Base-by-base conservation (phyloP, 352 stramenopile species). In the Globisporangium okanoganense region DNA sequence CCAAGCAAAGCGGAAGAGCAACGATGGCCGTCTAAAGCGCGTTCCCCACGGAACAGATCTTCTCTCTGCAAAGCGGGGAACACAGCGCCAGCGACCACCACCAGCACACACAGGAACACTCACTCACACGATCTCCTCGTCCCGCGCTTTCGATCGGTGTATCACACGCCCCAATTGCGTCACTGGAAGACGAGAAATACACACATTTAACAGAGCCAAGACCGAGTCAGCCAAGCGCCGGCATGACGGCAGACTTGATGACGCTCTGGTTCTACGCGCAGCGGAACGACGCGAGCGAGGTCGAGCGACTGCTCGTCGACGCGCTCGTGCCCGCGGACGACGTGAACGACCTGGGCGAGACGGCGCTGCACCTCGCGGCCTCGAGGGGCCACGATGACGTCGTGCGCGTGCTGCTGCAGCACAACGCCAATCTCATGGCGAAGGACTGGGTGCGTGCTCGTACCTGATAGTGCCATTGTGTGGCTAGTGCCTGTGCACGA, bases 281-380 rank as follows among this genome's bases (percentile, higher is more conserved):
- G 4, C 31, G 13, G 1, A 59, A 64, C 36, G 56, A 68, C 18
- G 47, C 31, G 0, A n/a, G 22, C 20, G 18, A 31, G 9, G 25
- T 64, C 38, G 33, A 45, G 62, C 25, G 24, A 1, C 56, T 82
- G 27, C 50, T 85, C 48, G 52, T 24, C 44, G 58, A 72, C 40
- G 69, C 35, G 29, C 55, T 66, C 49, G 60, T 78, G 51, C 59
- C 71, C 27, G 78, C 85, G 25, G 69, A 94, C 47, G 82, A 87
- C 51, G 66, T 69, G 33, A 90, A 90, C 58, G 80, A 86, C 50
- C 62, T 81, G 22, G 81, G 85, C 31, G 82, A 92, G 71, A 94
- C 85, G 20, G 71, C 83, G 48, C 67, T 94, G 63, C 85, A 94
- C 54, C 53, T 94, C 20, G 85, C 85, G 13, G 82, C 82, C 50